phyloP scores from a whole-genome alignment of 495 filamentous ascomycete genomes.

The Talaromyces proteolyticus region DNA sequence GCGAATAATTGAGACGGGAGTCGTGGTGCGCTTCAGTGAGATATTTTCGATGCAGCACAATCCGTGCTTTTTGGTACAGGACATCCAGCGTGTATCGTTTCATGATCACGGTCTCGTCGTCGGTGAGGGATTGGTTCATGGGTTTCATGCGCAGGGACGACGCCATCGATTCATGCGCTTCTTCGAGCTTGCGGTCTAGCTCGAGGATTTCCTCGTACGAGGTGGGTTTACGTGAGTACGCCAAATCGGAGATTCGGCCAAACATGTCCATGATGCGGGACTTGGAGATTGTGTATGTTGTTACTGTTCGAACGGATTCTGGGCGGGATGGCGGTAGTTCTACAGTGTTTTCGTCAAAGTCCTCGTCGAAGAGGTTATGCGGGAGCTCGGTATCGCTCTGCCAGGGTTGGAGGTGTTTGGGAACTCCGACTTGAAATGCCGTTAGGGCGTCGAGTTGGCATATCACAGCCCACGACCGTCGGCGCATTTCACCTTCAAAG shows the following conservation, averaged over 20 bases:
- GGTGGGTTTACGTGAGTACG: slow-evolving; percentile 30
- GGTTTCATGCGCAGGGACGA: slow-evolving; percentile 63
- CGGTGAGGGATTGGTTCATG: slow-evolving; percentile 65
- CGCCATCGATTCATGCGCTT: slow-evolving; percentile 60
- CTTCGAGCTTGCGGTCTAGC: slow-evolving; percentile 66
- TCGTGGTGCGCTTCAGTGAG: slow-evolving; percentile 63
- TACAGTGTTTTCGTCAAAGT: slow-evolving; percentile 30
- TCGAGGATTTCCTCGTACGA: slow-evolving; percentile 78
- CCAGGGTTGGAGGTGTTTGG: slow-evolving; percentile 34
- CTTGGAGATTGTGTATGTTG: slow-evolving; percentile 33
- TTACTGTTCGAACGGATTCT: slow-evolving; percentile 26
- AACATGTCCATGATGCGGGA: slow-evolving; percentile 34
- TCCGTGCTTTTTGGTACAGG: slow-evolving; percentile 74
- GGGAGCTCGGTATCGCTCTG: slow-evolving; percentile 37
- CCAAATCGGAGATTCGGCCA: slow-evolving; percentile 39
- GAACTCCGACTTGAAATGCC: slow-evolving; percentile 40
- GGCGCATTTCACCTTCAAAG: slow-evolving; percentile 39
- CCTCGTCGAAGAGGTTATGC: slow-evolving; percentile 34
- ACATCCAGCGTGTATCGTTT: slow-evolving; percentile 77
- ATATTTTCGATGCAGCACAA: slow-evolving; percentile 81
- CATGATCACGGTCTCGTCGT: slow-evolving; percentile 73
- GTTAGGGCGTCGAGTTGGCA: slow-evolving; percentile 36
- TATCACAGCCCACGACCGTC: slow-evolving; percentile 32
- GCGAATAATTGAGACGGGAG: slow-evolving; percentile 68
- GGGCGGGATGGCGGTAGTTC: slow-evolving; percentile 31